Evolutionary conservation across 352 stramenopile genomes (phyloP), one percentile per base, ranked within the genome.

Genomic region (Phytophthora megakarya): DNA sequence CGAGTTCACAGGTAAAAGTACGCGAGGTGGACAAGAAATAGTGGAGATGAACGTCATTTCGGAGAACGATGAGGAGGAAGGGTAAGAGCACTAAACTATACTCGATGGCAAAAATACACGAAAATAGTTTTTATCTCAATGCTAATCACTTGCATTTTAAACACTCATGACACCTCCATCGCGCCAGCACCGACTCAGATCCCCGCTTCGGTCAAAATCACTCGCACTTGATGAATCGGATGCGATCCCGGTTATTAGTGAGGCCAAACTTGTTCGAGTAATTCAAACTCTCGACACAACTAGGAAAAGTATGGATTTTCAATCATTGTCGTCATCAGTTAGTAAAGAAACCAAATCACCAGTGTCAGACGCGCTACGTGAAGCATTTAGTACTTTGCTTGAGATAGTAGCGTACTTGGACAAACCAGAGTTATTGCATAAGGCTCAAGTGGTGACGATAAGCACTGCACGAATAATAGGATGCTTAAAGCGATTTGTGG

Each of bases 41-140:
- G 73, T 88, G 9, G 81, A 91, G 61, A 90, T 91, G 84, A 92
- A 92, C 49, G 80, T 90, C 64, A 91, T 92, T 63, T 89, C 73
- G 3, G 81, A 90, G 51, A 89, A 90, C 35, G 83, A 90, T 44
- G 83, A 92, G 42, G 83, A 90, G 65, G 83, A 92, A 62, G 48
- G 39, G 39, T 73, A 70, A 66, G 33, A 47, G 13, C 28, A 54
- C 21, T 16, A 23, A 30, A 16, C 21, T 57, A 9, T 9, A 32
- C 26, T 32, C 21, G 52, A 43, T 58, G 35, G 25, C 38, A 59
- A 13, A 26, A n/a, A n/a, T n/a, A 18, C 38, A 68, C 60, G 44
- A 63, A 72, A 72, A 72, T 72, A 72, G 58, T 55, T 55, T 10
- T 5, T 58, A 44, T 33, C n/a, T 15, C n/a, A 16, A 49, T 38